Base-by-base conservation (phyloP, 1,139 yeast genomes). In the Wickerhamomyces sp. region DNA sequence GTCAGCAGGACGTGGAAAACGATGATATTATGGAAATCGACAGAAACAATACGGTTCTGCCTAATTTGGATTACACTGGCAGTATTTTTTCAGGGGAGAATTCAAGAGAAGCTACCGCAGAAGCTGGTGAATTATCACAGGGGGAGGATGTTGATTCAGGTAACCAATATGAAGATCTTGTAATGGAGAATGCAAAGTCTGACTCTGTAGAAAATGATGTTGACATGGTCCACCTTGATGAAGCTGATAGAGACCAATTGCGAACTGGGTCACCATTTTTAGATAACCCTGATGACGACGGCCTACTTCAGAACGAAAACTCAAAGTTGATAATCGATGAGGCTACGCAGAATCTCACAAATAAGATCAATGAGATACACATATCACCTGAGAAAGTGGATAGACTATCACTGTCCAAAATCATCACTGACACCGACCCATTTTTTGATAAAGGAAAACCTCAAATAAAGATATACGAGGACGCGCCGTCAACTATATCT, bases 51-150 rank as follows among this genome's bases (percentile, higher is more conserved):
- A n/a, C n/a, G n/a, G n/a, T n/a, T n/a, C n/a, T n/a, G n/a, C n/a
- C n/a, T n/a, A n/a, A n/a, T n/a, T n/a, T n/a, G n/a, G 58, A 45
- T 34, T 51, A 48, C 31, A 51, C 55, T 44, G 35, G 51, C 33
- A 57, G 52, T 35, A 54, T 54, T 17, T 54, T 54, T 28, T 35
- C 43, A n/a, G 41, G 28, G 19, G 45, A 44, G 9, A 33, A 52
- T 28, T 35, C 43, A n/a, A 42, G 28, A 20, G 45, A 44, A 9
- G 33, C 34, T 2, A 37, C 39, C 4, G 18, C 27, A 2, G 39
- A 43, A 14, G 28, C 65, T 3, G 39, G 60, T 3, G 45, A 56
- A 22, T 70, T 67, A 44, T 56, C 61, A 5, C 59, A 60, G 38
- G 64, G 60, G 8, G 38, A 40, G 13, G 28, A 18, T 10, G 26